Percentiles rank a stretch among this genome's conserved stretches.
These are phyloP conservation scores for Balansia obtecta DNA, from an alignment of 2,329 filamentous ascomycete species.

Conservation along the genomic window DNA sequence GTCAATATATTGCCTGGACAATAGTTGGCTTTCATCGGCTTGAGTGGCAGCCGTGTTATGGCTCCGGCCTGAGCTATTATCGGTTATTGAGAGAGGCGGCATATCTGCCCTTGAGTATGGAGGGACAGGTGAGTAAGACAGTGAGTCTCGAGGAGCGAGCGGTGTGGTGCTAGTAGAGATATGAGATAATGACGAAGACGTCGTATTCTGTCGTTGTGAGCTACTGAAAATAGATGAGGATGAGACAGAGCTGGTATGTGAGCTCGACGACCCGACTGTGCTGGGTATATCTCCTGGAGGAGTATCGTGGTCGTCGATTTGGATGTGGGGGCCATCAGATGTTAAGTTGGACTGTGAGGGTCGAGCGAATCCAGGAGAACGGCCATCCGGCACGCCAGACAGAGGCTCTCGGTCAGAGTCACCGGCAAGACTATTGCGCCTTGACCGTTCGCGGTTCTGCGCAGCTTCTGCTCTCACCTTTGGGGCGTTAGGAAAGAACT, in stretches of 20 bases:
- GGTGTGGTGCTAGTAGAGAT: slow-evolving; percentile 21
- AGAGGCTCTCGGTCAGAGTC: slow-evolving; percentile 13
- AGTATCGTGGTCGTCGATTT: slow-evolving; percentile 44
- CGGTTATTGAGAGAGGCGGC: slow-evolving; percentile 37
- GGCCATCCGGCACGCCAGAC: slow-evolving; percentile 13
- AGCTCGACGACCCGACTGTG: slow-evolving; percentile 60
- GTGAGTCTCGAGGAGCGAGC: slow-evolving; percentile 31
- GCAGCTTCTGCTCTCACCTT: slow-evolving; percentile 39
- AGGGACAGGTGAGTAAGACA: slow-evolving; percentile 33
- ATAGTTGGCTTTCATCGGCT: slow-evolving; percentile 21
- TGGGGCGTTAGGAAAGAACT: slow-evolving; percentile 75
- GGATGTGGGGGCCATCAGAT: slow-evolving; percentile 16
- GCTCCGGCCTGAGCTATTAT: slow-evolving; percentile 18
- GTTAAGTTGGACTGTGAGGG: slow-evolving; percentile 11
- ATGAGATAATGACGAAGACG: slow-evolving; percentile 30
- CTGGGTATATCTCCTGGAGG: slow-evolving; percentile 54
- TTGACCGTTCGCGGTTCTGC: slow-evolving; percentile 22
- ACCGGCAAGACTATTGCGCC: slow-evolving; percentile 12
- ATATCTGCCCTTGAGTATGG: slow-evolving; percentile 40
- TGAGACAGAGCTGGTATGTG: slow-evolving; percentile 55
- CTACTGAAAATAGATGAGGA: slow-evolving; percentile 63
- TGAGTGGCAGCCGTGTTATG: slow-evolving; percentile 12
- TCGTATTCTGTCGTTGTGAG: slow-evolving; percentile 27
- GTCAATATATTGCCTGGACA: slow-evolving; percentile 21
- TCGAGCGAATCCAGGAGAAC: slow-evolving; percentile 13